Evolutionary conservation across 2,329 filamentous ascomycete genomes (phyloP).

Genomic region (Aspergillus costaricaensis): DNA sequence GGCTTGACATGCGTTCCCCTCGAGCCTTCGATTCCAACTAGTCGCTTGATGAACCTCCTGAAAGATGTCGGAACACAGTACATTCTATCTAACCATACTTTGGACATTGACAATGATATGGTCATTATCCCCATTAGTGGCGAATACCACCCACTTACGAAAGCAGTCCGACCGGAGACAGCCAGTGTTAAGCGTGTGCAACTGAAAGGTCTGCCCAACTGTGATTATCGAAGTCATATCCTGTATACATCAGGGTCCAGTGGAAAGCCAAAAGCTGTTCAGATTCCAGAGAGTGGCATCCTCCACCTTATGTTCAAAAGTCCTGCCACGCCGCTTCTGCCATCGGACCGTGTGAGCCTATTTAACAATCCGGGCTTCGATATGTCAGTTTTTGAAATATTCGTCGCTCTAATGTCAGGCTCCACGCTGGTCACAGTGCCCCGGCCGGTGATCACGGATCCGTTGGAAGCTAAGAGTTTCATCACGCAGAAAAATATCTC

Average conservation of each 20-base stretch:
- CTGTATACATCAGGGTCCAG: constrained; percentile 68
- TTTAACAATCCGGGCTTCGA: constrained; percentile 22
- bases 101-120: neutral
- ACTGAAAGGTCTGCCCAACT: neutral
- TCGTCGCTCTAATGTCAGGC: constrained; percentile 13
- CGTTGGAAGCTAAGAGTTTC: constrained; percentile 12
- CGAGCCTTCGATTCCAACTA: constrained; percentile 3
- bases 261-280: constrained; percentile 75
- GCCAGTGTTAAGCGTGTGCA: neutral
- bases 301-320: constrained; percentile 11
- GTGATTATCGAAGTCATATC: constrained; percentile 18
- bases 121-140: constrained; percentile 3
- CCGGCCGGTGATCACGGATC: constrained; percentile 11
- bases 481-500: constrained; percentile 4
- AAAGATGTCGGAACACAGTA: constrained; percentile 4
- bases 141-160: neutral
- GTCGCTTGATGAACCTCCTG: constrained; percentile 6
- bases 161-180: neutral
- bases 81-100: neutral
- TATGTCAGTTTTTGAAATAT: constrained; percentile 16
- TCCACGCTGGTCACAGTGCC: constrained; percentile 15
- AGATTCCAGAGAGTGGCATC: constrained; percentile 61
- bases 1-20: constrained; percentile 13
- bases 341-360: constrained; percentile 15
- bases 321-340: constrained; percentile 10